Conservation (phyloP, 306 rosid genomes). For the Sesbania bispinosa region DNA sequence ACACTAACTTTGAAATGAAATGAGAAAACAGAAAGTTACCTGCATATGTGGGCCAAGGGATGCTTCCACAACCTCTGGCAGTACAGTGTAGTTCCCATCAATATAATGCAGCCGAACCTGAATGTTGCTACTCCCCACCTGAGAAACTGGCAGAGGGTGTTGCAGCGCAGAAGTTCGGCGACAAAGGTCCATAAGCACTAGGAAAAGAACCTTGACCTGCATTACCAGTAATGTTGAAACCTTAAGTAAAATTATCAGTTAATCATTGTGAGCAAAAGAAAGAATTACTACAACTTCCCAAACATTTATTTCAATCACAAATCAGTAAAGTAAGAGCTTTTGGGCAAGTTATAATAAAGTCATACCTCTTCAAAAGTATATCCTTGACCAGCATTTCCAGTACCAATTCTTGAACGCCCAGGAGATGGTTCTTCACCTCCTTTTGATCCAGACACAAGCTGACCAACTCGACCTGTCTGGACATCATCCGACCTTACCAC, state of each 20-base stretch:
- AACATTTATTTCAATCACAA: constrained; percentile 10
- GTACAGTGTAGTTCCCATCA: constrained; percentile 88
- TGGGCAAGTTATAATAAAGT: not conserved
- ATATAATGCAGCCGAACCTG: constrained; percentile 94
- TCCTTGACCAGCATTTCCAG: constrained; percentile 98
- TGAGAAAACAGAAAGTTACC: constrained; percentile 41
- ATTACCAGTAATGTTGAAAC: constrained; percentile 24
- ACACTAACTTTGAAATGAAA: not conserved
- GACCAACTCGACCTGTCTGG: constrained; percentile 65
- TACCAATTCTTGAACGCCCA: constrained; percentile 73
- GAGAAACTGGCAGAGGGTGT: constrained; percentile 92
- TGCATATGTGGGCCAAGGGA: constrained; percentile 95
- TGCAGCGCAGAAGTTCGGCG: constrained; percentile 65
- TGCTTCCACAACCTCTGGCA: constrained; percentile 95
- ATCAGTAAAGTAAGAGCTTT: constrained; percentile 18
- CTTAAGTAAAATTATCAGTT: not conserved
- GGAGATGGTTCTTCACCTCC: constrained; percentile 75
- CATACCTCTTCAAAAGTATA: constrained; percentile 90
- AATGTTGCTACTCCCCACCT: constrained; percentile 79
- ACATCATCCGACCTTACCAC: constrained; percentile 62
- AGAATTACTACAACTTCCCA: not conserved
- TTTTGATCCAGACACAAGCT: constrained; percentile 56
- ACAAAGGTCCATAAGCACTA: constrained; percentile 87
- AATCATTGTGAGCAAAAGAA: constrained; percentile 1
- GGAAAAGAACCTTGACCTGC: constrained; percentile 87